These are phyloP conservation scores for Diaporthe vaccinii DNA, from an alignment of 2,329 filamentous ascomycete species.

Conservation along the genomic window DNA sequence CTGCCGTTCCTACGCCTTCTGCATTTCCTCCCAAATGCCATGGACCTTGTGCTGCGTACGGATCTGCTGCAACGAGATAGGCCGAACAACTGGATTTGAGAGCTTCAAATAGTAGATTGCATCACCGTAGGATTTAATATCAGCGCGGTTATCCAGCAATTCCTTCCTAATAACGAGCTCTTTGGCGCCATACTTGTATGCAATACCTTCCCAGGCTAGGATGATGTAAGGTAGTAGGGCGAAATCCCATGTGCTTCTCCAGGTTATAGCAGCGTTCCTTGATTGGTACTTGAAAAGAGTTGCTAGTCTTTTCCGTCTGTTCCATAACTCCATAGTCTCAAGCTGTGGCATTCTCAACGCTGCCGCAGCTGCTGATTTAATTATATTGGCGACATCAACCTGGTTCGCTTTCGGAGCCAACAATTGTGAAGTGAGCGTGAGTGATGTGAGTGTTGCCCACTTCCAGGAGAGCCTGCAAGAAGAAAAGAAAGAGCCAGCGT, in stretches of 20 bases:
- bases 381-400: slow-evolving; percentile 42
- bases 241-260: slow-evolving; percentile 49
- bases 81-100: neutral
- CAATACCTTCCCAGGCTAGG: slow-evolving; percentile 49
- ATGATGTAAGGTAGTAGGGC: slow-evolving; percentile 42
- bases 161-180: slow-evolving; percentile 44
- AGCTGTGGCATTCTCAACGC: slow-evolving; percentile 50
- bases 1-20: neutral
- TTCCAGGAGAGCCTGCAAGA: slow-evolving; percentile 43
- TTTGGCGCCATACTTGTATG: slow-evolving; percentile 42
- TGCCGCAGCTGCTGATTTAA: slow-evolving; percentile 45
- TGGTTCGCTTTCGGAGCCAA: slow-evolving; percentile 44
- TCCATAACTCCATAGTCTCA: slow-evolving; percentile 53
- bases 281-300: slow-evolving; percentile 49
- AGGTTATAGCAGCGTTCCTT: slow-evolving; percentile 44
- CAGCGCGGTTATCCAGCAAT: neutral
- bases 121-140: neutral
- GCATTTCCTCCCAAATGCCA: neutral
- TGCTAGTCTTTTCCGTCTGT: slow-evolving; percentile 49
- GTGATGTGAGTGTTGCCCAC: slow-evolving; percentile 50
- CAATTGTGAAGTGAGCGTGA: slow-evolving; percentile 49
- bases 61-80: slow-evolving; percentile 1
- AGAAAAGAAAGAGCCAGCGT: slow-evolving; percentile 49
- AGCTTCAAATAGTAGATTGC: neutral
- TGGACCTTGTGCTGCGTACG: neutral